A percentile compares a stretch with the other conserved stretches of the same genome.
Evolutionary conservation across 2,329 filamentous ascomycete genomes (phyloP).

Genomic region (Aureobasidium vineae): DNA sequence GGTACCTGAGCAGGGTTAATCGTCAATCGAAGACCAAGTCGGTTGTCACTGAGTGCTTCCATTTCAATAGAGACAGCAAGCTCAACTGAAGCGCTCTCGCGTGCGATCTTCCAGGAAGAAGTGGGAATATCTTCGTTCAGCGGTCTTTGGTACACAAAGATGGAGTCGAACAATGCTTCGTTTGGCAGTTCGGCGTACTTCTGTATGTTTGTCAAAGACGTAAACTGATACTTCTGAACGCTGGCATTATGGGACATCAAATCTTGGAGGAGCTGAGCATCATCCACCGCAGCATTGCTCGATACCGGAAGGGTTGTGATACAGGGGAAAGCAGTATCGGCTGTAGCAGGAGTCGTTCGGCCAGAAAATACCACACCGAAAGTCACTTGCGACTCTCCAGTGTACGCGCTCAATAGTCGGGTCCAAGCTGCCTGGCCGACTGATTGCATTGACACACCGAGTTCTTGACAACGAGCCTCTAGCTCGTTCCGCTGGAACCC

Average conservation of each 20-base stretch:
- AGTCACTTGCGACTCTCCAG: constrained; percentile 69
- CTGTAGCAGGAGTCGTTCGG: constrained; percentile 60
- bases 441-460: constrained; percentile 72
- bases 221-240: constrained; percentile 68
- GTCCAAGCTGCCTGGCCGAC: constrained; percentile 77
- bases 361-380: constrained; percentile 83
- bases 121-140: constrained; percentile 31
- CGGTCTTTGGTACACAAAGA: constrained; percentile 77
- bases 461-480: constrained; percentile 54
- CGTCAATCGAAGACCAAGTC: constrained; percentile 64
- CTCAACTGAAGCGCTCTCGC: constrained; percentile 69
- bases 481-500: constrained; percentile 48
- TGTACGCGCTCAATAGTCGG: constrained; percentile 69
- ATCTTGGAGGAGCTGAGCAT: constrained; percentile 56
- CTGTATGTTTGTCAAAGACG: constrained; percentile 69
- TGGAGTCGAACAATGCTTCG: constrained; percentile 72
- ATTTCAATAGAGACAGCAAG: constrained; percentile 81
- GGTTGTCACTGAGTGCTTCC: constrained; percentile 53
- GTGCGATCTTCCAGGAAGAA: constrained; percentile 58
- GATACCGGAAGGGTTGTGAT: constrained; percentile 76
- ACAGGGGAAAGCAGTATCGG: constrained; percentile 68
- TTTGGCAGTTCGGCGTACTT: constrained; percentile 66
- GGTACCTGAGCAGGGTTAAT: constrained; percentile 66
- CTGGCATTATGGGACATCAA: constrained; percentile 66
- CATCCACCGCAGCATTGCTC: constrained; percentile 55